Evolutionary conservation across 257 asterid genomes (phyloP), one percentile per base, ranked within the genome.

Genomic region (Plantago elongata): DNA sequence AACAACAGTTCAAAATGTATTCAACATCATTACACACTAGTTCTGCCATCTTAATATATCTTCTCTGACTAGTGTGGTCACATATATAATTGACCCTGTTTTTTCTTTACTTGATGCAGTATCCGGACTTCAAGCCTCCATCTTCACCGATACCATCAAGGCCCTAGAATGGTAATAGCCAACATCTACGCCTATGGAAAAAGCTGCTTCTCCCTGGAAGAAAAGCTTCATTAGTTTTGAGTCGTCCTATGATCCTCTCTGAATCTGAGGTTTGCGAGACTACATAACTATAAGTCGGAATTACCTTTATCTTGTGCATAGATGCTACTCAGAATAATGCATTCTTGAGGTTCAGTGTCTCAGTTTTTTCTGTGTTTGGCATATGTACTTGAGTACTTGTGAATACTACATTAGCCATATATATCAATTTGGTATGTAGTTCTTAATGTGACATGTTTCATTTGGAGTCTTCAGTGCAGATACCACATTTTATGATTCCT

Each of bases 71-170:
- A 34, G 40, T 1, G 1, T 27, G n/a, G 34, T 15, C 63, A 42
- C 37, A 3, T 30, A 11, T 0, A 7, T 51, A 15, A 27, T 12
- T 40, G 6, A 9, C 9, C 48, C 34, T 67, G 13, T 11, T 37
- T 11, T 50, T 15, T 57, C 18, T 58, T 30, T 51, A 9, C 60
- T 11, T 18, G 45, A 40, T 79, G 77, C 94, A 92, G 99, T 92
- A 89, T 76, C 99, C 99, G 43, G 99, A 92, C 73, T 80, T 64
- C 76, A 92, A 83, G 81, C 99, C 99, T 50, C 99, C 99, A 29
- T 50, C 99, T 10, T 92, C 97, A 0, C 99, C 99, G 9, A 89
- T 83, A 64, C 97, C 99, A 55, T 83, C 95, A 62, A 85, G 73
- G 75, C 97, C 97, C 62, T 89, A 77, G 76, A 49, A 58, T 27